Evolutionary conservation across 148 eudicot genomes (phyloP), one percentile per base, ranked within the genome.

Genomic region (Camellia lanceoleosa): DNA sequence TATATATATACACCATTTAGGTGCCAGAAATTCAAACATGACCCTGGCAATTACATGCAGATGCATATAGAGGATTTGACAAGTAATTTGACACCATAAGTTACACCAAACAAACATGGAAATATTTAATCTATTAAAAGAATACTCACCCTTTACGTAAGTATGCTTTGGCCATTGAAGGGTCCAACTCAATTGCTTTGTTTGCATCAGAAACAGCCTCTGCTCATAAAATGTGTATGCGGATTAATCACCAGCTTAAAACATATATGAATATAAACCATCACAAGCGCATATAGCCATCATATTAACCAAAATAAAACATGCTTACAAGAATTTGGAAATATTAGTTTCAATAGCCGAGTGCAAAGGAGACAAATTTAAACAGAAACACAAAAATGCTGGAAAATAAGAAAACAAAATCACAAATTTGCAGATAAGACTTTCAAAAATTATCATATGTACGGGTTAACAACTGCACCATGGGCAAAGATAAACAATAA

Each of bases 141-240:
- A 64, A 10, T 12, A 83, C 90, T 83, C 80, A 94, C 98, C 93
- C 98, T 86, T 94, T 94, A 9, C 97, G 95, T 20, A 91, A 78
- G 81, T 91, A 94, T 55, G 98, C 98, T 85, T 94, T 94, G 11
- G 94, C 88, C 90, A 89, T 85, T 3, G 92, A 84, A 70, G 94
- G 83, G 71, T 94, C 90, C 82, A 94, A 79, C 67, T 91, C 91
- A 80, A 92, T 94, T 38, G 98, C 98, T 83, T 79, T 88, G 81
- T 86, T 92, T 62, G 98, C 95, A 92, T 94, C 98, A 84, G 92
- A 89, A 81, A 94, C 97, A 69, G 98, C 98, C 86, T 92, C 98
- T 94, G 90, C 74, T 60, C 84, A 86, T n/a, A 20, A 70, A 86
- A 18, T 46, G 79, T 54, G 7, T 14, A 38, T 4, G 38, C 1